A percentile compares a stretch with the other conserved stretches of the same genome.
phyloP scores from a whole-genome alignment of 2,329 filamentous ascomycete species.

The Grosmannia huntii region DNA sequence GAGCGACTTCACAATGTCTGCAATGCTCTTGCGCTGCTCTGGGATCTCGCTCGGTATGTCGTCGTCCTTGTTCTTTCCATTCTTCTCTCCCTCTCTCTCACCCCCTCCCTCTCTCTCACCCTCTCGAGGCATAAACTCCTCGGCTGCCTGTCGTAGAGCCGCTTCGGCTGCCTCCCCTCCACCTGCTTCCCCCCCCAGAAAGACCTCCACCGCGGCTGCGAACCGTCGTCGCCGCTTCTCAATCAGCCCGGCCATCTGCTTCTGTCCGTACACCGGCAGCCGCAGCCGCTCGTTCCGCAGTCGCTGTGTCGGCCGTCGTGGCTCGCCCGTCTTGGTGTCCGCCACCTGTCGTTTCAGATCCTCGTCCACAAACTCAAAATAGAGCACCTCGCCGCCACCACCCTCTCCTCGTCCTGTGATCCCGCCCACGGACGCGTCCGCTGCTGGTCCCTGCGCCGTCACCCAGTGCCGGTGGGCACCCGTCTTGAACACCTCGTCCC shows the following conservation, averaged over 20 bases:
- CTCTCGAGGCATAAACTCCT: background rate
- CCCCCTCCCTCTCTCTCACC: background rate
- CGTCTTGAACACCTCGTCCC: conserved; percentile 51
- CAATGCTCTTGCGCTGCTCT: conserved; percentile 62
- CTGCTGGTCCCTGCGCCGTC: conserved; percentile 30
- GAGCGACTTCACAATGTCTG: conserved; percentile 76
- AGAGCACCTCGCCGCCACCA: conserved; percentile 48
- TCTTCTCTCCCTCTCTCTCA: background rate
- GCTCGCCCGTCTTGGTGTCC: conserved; percentile 60
- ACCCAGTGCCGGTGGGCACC: conserved; percentile 28
- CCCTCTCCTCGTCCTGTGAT: conserved; percentile 33
- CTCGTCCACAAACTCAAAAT: conserved; percentile 88
- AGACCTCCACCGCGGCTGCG: conserved; percentile 58
- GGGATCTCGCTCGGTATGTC: conserved; percentile 62
- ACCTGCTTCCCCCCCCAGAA: conserved; percentile 54
- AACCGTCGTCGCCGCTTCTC: conserved; percentile 85
- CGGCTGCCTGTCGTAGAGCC: conserved; percentile 40
- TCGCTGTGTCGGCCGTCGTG: conserved; percentile 52
- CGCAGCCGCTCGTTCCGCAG: conserved; percentile 69
- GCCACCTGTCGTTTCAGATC: conserved; percentile 73
- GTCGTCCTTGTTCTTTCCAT: background rate
- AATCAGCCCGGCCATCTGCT: conserved; percentile 80
- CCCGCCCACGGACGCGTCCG: conserved; percentile 45
- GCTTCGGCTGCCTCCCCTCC: conserved; percentile 37
- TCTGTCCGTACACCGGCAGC: conserved; percentile 87